Evolutionary conservation across 1,284 basidiomycete species (phyloP), one percentile per base, ranked within the genome.

Genomic region (Irpex rosettiformis): DNA sequence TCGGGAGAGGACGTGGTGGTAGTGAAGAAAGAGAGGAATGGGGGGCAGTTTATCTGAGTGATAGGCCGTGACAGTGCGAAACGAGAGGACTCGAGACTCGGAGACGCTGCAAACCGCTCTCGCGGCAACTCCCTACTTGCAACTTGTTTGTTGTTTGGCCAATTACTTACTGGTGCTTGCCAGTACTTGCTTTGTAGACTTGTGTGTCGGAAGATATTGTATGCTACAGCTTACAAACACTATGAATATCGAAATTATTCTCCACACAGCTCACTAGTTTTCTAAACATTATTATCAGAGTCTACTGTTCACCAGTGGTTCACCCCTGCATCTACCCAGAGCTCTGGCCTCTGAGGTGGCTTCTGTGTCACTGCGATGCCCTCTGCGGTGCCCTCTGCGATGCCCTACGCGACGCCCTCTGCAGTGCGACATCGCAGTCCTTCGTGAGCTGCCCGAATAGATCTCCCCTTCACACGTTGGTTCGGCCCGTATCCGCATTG

Each of bases 1-100:
- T 74, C 66, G 72, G 74, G 43, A 11, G 43, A 25, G 66, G 77
- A 78, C 75, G 79, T 69, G 68, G 67, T 73, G 75, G 68, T 77
- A 73, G 53, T 58, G 57, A 79, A 77, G 74, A 75, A 73, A 71
- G 72, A 69, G 73, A 69, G 70, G 69, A 70, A 71, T 70, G 67
- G 67, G n/a, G n/a, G 65, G 64, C 55, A 52, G 63, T 63, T 67
- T 70, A 70, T 72, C 69, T 65, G 66, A 59, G 65, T 70, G 70
- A 72, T 72, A 69, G 67, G 70, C 64, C 56, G 64, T 60, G 66
- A 72, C 63, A 62, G 64, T 61, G 57, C 57, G 62, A 64, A 61
- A 62, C 64, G 62, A 68, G 67, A 58, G 57, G 66, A 68, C 67
- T 69, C 66, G 66, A 66, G 60, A 69, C 64, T 68, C 61, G 63